These are phyloP conservation scores for Hyphodiscus hymeniophilus DNA, from an alignment of 495 filamentous ascomycete genomes.

Conservation along the genomic window DNA sequence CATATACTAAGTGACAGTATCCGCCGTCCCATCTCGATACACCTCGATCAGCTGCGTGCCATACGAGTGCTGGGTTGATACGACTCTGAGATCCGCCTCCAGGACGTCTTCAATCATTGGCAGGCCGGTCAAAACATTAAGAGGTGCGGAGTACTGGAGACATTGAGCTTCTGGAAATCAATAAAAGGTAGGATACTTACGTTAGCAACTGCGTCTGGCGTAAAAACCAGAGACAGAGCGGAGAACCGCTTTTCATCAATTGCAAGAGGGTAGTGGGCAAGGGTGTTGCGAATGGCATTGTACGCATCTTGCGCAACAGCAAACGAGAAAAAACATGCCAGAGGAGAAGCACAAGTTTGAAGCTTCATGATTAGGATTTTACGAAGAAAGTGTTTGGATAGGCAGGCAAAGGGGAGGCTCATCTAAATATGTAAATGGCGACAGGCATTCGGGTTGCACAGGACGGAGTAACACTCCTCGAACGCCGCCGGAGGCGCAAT, in stretches of 20 bases:
- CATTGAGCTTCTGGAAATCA: too few relatives aligned
- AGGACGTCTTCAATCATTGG: conserved; percentile 2
- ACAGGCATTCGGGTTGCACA: too few relatives aligned
- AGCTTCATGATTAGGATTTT: too few relatives aligned
- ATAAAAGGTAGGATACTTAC: too few relatives aligned
- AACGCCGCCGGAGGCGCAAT: too few relatives aligned
- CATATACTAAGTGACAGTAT: not conserved
- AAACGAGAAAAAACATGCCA: too few relatives aligned
- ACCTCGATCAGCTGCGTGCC: conserved; percentile 8
- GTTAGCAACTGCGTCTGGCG: conserved; percentile 3
- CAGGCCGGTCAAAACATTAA: conserved; percentile 2
- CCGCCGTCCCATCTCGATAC: not conserved
- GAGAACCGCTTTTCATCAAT: conserved; percentile 11
- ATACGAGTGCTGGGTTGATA: conserved; percentile 8
- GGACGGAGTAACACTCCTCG: too few relatives aligned
- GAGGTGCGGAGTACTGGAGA: conserved; percentile 1
- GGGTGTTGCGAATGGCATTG: conserved; percentile 5
- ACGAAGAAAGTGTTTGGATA: too few relatives aligned
- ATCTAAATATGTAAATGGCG: too few relatives aligned
- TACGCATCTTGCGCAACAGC: too few relatives aligned
- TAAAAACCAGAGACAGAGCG: conserved; percentile 1
- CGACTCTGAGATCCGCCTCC: not conserved
- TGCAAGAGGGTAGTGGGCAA: conserved; percentile 8
- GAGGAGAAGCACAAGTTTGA: too few relatives aligned
- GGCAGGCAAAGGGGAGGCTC: too few relatives aligned